A percentile compares a stretch with the other conserved stretches of the same genome.
phyloP scores from a whole-genome alignment of 768 basidiomycete species.

The Termitomyces eurrhizus region DNA sequence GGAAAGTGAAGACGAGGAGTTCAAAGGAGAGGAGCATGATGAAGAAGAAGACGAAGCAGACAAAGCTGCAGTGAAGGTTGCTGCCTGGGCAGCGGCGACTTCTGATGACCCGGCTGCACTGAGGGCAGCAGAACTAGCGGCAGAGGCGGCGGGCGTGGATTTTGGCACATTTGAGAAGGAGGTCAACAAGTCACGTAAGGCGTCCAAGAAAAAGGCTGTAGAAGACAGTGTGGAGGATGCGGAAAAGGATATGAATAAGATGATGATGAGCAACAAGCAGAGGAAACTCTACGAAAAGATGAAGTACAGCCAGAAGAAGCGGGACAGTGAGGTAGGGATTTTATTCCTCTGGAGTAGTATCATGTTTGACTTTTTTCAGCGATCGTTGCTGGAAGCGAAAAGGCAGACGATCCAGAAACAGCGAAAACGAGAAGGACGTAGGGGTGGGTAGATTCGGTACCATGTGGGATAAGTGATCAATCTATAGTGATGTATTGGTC shows the following conservation, averaged over 20 bases:
- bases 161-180: constrained; percentile 75
- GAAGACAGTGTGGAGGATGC: constrained; percentile 32
- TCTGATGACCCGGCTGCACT: constrained; percentile 63
- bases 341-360: not conserved
- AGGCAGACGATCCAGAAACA: constrained; percentile 52
- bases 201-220: constrained; percentile 23
- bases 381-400: constrained; percentile 55
- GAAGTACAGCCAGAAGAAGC: constrained; percentile 81
- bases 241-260: constrained; percentile 92
- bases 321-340: constrained; percentile 68
- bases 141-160: constrained; percentile 84
- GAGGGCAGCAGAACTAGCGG: constrained; percentile 86
- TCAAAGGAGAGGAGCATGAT: constrained; percentile 28
- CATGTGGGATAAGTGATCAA: constrained; percentile 2
- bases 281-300: constrained; percentile 91
- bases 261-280: constrained; percentile 96
- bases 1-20: constrained; percentile 28
- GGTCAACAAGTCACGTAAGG: constrained; percentile 56
- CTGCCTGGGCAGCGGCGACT: constrained; percentile 26
- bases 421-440: constrained; percentile 31
- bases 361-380: constrained; percentile 36
- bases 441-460: constrained; percentile 2
- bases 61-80: constrained; percentile 28
- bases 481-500: not conserved
- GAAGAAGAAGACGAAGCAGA: constrained; percentile 22